Evolutionary conservation across 163 green algal genomes (phyloP), one percentile per base, ranked within the genome.

Genomic region (Volvox carteri): DNA sequence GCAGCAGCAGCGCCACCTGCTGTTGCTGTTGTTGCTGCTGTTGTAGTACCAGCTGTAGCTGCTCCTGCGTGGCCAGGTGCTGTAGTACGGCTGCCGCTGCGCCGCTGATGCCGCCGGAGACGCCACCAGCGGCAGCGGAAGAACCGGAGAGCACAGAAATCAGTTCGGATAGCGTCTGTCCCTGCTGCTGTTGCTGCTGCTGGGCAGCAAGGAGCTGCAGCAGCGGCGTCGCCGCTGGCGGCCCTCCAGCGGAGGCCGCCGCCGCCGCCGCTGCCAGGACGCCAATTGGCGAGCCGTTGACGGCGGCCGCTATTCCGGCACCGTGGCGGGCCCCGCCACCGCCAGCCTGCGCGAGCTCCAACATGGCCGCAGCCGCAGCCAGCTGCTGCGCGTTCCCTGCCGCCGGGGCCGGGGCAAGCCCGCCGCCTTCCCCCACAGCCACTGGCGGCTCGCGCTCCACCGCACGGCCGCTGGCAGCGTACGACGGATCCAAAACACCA

Each of bases 11-110:
- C 52, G 52, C 52, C 77, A 85, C n/a, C 25, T 73, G 77, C 39
- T 87, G 81, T 46, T 80, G 81, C 44, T 87, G 81, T 33, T 80
- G 78, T 35, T 60, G 41, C 4, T 48, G 33, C 35, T 72, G 65
- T 23, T 79, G 65, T 0, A 87, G 9, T 28, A 52, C n/a, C 1
- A 42, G n/a, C 46, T 72, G 46, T 7, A 72, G 25, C 19, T 78
- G 79, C 54, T 68, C 8, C 19, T 58, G 42, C 42, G 60, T 72
- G 4, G 78, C 58, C 42, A 58, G 62, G 28, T 65, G 58, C 78
- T 86, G 78, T 30, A 37, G 79, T 33, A 52, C 4, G 12, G 42
- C 56, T 18, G 78, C 58, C 2, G 44, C 79, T 8, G 41, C 42
- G 28, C 78, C 41, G 58, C 78, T 39, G 37, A 37, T 3, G 28